phyloP scores from a whole-genome alignment of 805 yeast species.

The Hanseniaspora valbyensis region DNA sequence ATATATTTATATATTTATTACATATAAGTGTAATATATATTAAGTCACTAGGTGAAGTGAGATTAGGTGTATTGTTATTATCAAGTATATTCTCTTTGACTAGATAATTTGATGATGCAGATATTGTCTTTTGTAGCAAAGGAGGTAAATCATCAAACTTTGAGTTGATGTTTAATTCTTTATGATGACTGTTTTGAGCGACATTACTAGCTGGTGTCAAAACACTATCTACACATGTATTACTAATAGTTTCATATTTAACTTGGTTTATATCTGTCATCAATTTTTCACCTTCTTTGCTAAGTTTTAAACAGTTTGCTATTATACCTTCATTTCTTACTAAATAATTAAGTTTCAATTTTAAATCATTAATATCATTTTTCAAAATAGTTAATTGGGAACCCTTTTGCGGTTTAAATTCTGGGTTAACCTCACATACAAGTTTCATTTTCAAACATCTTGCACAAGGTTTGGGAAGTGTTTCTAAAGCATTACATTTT shows the following conservation, averaged over 20 bases:
- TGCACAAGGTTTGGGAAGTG: conserved; percentile 70
- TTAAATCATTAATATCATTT: conserved; percentile 74
- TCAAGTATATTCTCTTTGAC: background rate
- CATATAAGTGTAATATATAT: background rate
- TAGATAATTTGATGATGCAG: background rate
- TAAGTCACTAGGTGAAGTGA: conserved; percentile 2
- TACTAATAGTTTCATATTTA: conserved; percentile 4
- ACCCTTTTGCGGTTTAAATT: conserved; percentile 83
- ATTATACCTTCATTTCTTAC: conserved; percentile 56
- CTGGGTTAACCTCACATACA: conserved; percentile 81
- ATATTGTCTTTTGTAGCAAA: conserved; percentile 3
- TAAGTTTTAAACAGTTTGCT: conserved; percentile 45
- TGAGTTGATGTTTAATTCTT: conserved; percentile 9
- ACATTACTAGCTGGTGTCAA: background rate
- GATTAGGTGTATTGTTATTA: background rate
- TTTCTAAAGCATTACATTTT: conserved; percentile 80
- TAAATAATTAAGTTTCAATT: conserved; percentile 56
- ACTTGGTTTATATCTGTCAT: conserved; percentile 14
- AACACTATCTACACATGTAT: background rate
- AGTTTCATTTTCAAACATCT: conserved; percentile 72
- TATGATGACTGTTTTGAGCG: background rate
- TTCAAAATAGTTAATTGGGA: conserved; percentile 75
- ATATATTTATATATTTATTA: too few relatives aligned
- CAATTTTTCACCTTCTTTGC: conserved; percentile 21
- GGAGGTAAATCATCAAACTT: conserved; percentile 13